Conservation (phyloP, 2,329 filamentous ascomycete species). For the Coniochaeta sp. region DNA sequence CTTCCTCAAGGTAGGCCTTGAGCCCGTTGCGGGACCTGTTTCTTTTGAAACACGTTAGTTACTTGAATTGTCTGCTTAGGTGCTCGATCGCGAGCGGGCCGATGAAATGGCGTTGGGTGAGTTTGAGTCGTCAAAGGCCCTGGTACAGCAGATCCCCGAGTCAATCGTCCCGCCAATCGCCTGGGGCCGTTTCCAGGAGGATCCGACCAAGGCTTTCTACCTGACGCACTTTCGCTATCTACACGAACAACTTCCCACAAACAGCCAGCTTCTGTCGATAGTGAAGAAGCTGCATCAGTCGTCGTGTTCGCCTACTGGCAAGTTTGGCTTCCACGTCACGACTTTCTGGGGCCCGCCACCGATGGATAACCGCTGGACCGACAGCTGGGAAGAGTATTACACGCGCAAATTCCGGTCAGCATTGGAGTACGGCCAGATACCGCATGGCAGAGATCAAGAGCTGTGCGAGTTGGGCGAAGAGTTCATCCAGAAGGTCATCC, state of each 20-base stretch:
- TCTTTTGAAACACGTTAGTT: neutral
- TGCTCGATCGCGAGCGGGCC: neutral
- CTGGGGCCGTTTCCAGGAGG: neutral
- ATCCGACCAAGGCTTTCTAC: neutral
- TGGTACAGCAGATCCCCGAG: neutral
- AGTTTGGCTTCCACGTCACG: conserved; percentile 2
- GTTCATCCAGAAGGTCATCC: conserved; percentile 1
- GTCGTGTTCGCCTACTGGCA: neutral
- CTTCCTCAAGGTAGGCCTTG: neutral
- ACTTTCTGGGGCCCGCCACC: conserved; percentile 2
- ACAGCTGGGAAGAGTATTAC: conserved; percentile 2
- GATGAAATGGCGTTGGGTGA: neutral
- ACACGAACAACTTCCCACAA: neutral
- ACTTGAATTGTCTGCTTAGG: neutral
- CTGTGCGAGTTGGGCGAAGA: neutral
- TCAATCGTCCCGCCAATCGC: neutral
- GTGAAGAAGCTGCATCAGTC: conserved; percentile 1
- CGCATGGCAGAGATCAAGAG: neutral
- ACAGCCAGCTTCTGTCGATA: neutral
- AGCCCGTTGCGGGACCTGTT: neutral
- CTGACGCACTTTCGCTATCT: conserved; percentile 1
- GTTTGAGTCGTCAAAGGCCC: neutral
- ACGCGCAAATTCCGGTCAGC: neutral
- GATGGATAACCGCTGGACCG: conserved; percentile 1
- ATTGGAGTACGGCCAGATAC: conserved; percentile 2